phyloP scores from a whole-genome alignment of 441 rosid genomes.

The Erysimum cheiri region DNA sequence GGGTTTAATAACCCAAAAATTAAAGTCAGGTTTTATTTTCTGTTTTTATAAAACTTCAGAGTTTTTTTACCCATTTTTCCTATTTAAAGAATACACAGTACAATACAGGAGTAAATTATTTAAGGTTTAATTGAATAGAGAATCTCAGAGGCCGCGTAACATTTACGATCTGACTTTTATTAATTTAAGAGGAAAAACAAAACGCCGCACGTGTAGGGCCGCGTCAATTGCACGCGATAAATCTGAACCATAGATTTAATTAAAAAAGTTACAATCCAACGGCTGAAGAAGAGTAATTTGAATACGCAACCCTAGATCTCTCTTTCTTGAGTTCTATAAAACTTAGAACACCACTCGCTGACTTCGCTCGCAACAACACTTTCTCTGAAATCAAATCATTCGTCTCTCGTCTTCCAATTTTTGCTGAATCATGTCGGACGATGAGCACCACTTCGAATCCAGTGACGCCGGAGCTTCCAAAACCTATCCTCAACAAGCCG shows the following conservation, averaged over 20 bases:
- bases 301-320: slow-evolving; percentile 18
- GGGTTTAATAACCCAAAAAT: too few relatives aligned
- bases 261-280: slow-evolving; percentile 1
- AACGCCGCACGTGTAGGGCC: slow-evolving; percentile 22
- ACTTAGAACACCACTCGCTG: slow-evolving; percentile 1
- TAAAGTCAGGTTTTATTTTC: too few relatives aligned
- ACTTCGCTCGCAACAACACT: neutral
- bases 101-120: neutral
- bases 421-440: slow-evolving; percentile 69
- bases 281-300: slow-evolving; percentile 4
- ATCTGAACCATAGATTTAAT: slow-evolving; percentile 7
- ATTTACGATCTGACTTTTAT: slow-evolving; percentile 7
- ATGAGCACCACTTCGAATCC: slow-evolving; percentile 94
- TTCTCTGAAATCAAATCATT: neutral
- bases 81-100: too few relatives aligned
- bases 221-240: slow-evolving; percentile 29
- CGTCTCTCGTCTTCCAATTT: neutral
- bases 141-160: slow-evolving; percentile 11
- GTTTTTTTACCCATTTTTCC: too few relatives aligned
- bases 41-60: too few relatives aligned
- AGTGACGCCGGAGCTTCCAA: slow-evolving; percentile 92
- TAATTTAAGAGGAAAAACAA: neutral
- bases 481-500: slow-evolving; percentile 89
- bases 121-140: too few relatives aligned
- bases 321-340: slow-evolving; percentile 22